Conservation (phyloP, 1,284 basidiomycete genomes). For the Rhodotorula sp. region DNA sequence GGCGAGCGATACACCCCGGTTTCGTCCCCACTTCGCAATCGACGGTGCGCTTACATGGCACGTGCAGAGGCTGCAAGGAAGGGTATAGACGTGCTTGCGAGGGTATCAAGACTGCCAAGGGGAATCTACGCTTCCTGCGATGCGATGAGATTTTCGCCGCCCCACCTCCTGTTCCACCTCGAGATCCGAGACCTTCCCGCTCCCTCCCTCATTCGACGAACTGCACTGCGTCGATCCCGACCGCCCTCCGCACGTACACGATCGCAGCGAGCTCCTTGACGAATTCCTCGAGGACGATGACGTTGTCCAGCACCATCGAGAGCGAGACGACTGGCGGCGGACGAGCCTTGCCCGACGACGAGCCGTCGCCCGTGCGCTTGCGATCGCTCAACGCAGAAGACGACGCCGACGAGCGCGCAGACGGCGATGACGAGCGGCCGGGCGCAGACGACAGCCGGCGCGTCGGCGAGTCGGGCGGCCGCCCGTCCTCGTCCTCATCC, state of each 20-base stretch:
- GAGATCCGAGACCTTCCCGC: background rate
- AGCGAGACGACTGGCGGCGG: slow-evolving; percentile 60
- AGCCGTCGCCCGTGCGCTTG: background rate
- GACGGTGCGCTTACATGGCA: too few species aligned
- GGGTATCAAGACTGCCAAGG: too few species aligned
- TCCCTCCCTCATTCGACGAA: background rate
- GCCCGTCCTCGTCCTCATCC: slow-evolving; percentile 38
- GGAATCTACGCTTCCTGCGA: too few species aligned
- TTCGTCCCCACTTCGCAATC: too few species aligned
- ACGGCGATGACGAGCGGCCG: background rate
- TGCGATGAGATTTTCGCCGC: too few species aligned
- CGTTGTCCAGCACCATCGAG: slow-evolving; percentile 86
- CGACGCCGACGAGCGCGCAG: background rate
- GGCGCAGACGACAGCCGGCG: slow-evolving; percentile 6
- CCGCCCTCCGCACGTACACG: slow-evolving; percentile 31
- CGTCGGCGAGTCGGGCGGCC: slow-evolving; percentile 40
- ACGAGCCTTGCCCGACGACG: background rate
- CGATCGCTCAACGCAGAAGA: background rate
- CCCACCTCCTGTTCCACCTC: too few species aligned
- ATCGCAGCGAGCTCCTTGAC: slow-evolving; percentile 69
- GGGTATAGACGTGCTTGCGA: too few species aligned
- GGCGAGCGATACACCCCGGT: too few species aligned
- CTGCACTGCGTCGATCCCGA: slow-evolving; percentile 34
- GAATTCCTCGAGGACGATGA: slow-evolving; percentile 91
- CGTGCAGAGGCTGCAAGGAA: too few species aligned